Base-by-base conservation (phyloP, 2,329 filamentous ascomycete genomes). In the Neonectria sp. region DNA sequence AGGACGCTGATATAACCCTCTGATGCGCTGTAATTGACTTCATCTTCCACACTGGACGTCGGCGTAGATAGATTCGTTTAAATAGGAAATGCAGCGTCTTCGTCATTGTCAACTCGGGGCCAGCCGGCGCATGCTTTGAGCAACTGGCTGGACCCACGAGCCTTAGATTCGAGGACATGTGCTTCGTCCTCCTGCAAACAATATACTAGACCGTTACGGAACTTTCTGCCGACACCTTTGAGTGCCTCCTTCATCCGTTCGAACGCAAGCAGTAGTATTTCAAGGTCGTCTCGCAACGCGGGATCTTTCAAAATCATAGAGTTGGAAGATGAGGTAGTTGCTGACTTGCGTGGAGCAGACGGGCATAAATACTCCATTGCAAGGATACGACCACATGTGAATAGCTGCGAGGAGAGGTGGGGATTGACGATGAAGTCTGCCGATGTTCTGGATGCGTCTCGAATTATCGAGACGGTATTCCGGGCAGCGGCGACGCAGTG, bases 401-500 rank as follows among this genome's bases (percentile, higher is more conserved):
- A 75, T 4, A 77, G 56, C 13, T 65, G 64, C 11, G 65, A 55
- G 6, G 66, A 59, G 3, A 71, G 55, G n/a, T 75, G 71, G 4
- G 70, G 65, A 29, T 75, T 74, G n/a, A 63, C 40, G 29, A 72
- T 43, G 25, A 67, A 62, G 6, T 68, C 60, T 2, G 63, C 59
- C 3, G 69, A 65, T 17, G 67, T 57, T 3, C 71, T 63, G 11
- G 62, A 60, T 24, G 68, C 69, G 17, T 75, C 71, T 12, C 71
- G 70, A 12, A 76, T 67, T 21, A 69, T 51, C 7, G 70, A 43
- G 3, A 70, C 68, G 2, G 61, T 61, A 15, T 53, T 57, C 5
- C 73, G 73, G 21, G 71, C 73, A 2, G 73, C 63, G 11, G 67
- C 66, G 15, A 76, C 65, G 43, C 73, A 75, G 13, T 72, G 71